Conservation (phyloP, 345 rosid genomes). For the Pistacia integerrima region DNA sequence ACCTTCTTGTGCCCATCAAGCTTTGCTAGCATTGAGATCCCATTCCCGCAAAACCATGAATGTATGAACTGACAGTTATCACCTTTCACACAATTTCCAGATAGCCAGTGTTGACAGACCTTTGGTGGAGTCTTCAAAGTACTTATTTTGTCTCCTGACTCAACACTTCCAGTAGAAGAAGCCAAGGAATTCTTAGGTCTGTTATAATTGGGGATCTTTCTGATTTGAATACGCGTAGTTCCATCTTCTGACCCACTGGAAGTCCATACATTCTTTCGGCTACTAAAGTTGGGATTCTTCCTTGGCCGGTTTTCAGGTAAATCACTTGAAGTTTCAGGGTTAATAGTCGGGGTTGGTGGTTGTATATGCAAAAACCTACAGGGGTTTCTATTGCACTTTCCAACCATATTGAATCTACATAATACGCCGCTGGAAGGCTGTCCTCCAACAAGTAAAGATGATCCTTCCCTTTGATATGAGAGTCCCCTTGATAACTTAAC, state of each 20-base stretch:
- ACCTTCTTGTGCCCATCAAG: constrained; percentile 44
- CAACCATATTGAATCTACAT: constrained; percentile 24
- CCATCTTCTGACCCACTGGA: not conserved
- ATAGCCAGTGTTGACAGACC: constrained; percentile 31
- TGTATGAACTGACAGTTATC: constrained; percentile 34
- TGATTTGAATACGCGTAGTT: too few species aligned
- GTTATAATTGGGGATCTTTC: not conserved
- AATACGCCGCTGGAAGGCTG: not conserved
- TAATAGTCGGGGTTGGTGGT: not conserved
- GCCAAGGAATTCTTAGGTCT: constrained; percentile 3
- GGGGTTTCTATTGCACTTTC: constrained; percentile 40
- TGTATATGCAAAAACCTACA: constrained; percentile 32
- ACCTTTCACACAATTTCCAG: constrained; percentile 31
- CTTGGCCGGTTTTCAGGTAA: not conserved
- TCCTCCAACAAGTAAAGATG: not conserved
- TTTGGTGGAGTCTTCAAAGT: not conserved
- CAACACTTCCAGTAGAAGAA: constrained; percentile 10
- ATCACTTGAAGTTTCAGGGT: not conserved
- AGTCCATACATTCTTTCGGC: not conserved
- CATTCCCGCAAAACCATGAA: constrained; percentile 32
- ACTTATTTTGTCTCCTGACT: not conserved
- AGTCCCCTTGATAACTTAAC: constrained; percentile 5
- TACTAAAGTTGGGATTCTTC: constrained; percentile 6
- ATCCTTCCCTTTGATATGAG: not conserved
- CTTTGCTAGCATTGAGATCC: constrained; percentile 33